Evolutionary conservation across 805 yeast genomes (phyloP), one percentile per base, ranked within the genome.

Genomic region (Pichia paraexigua): DNA sequence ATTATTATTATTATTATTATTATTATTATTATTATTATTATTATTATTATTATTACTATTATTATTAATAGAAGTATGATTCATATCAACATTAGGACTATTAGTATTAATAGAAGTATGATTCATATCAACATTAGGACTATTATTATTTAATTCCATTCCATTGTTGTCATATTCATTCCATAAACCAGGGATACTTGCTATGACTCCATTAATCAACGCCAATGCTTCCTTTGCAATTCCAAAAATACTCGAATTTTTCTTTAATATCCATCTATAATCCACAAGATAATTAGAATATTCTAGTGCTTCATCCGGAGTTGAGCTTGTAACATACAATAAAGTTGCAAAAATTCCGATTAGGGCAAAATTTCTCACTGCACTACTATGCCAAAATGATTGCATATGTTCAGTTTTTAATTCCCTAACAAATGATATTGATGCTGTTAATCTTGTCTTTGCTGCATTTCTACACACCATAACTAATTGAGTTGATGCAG

Each of bases 291-390:
- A 83, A 55, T 82, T 86, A 59, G 80, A 76, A 66, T 79, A 88
- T 46, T 76, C 71, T 41, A 71, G 71, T 0, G 85, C 76, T 60
- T 89, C 96, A 50, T 82, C 87, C 18, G 75, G 66, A 0, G 77
- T 60, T 10, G 74, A 65, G 1, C 94, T 71, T 0, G 96, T 85
- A 17, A 84, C 83, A 59, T 77, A 87, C 50, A 91, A 68, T 13
- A 91, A 71, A 0, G 95, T 83, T 0, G 96, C 96, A 73, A 91
- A 91, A 0, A 92, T 80, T 2, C 96, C 97, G 41, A 90, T 87
- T 39, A 87, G 68, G 8, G 95, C 81, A 56, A 91, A 80, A 61
- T 87, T 88, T 15, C 85, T 76, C 0, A 94, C 75, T 0, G 96
- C 79, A 1, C 90, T 80, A 1, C 90, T 79, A 67, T 87, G 94